These are phyloP conservation scores for Deuterostichococcus epilithicus DNA, from an alignment of 139 green algal genomes.

Conservation along the genomic window DNA sequence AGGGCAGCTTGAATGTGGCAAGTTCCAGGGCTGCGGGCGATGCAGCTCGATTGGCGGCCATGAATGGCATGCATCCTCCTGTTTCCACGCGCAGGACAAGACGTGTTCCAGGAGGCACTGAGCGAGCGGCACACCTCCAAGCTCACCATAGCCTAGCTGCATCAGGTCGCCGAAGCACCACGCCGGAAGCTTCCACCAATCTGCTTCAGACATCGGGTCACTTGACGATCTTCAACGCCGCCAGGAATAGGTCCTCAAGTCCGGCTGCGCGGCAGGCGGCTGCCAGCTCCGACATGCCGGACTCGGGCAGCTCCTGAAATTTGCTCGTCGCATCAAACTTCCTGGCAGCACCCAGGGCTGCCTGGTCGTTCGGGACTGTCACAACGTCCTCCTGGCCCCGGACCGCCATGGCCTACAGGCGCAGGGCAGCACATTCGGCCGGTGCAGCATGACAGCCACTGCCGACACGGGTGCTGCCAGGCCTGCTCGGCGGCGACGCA, in stretches of 20 bases:
- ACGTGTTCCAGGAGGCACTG: too few relatives aligned
- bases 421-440: constrained; percentile 5
- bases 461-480: constrained; percentile 13
- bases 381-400: constrained; percentile 24
- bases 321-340: not conserved
- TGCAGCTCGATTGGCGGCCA: too few relatives aligned
- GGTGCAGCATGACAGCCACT: too few relatives aligned
- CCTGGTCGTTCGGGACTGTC: not conserved
- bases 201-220: too few relatives aligned
- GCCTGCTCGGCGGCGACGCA: constrained; percentile 44
- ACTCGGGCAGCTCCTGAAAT: constrained; percentile 56
- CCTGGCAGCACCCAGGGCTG: not conserved
- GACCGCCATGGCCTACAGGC: constrained; percentile 58
- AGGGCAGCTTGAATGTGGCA: too few relatives aligned
- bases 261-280: constrained; percentile 39
- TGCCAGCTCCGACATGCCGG: constrained; percentile 57
- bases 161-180: too few relatives aligned
- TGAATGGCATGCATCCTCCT: too few relatives aligned
- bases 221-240: constrained; percentile 53
- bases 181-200: too few relatives aligned
- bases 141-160: too few relatives aligned
- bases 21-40: too few relatives aligned
- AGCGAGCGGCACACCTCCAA: too few relatives aligned
- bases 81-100: too few relatives aligned
- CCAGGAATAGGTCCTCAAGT: constrained; percentile 57